Base-by-base conservation (phyloP, 2,329 filamentous ascomycete genomes). In the Dactylellina cionopaga region DNA sequence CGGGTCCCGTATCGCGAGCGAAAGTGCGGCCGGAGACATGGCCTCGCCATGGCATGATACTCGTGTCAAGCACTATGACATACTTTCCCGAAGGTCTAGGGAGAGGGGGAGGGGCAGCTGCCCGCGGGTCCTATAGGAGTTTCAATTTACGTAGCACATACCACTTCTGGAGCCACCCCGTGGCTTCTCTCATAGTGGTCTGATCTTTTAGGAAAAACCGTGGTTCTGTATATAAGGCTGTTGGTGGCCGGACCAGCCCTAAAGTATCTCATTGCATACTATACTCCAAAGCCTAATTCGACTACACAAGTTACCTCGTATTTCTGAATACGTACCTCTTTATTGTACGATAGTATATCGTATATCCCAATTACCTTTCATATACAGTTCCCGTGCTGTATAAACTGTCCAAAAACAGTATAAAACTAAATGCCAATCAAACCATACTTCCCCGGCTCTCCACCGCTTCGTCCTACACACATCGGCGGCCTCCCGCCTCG, bases 161-260 rank as follows among this genome's bases (percentile, higher is more conserved):
- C 55, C 35, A 9, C 46, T 27, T 56, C 44, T 64, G 41, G 25
- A 47, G 15, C 6, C 27, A 41, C 59, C 43, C 60, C 52, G 59
- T 64, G 54, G 59, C 55, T 24, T 27, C 33, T 41, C 51, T 46
- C 47, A 72, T 59, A 65, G 68, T 72, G 68, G 68, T 59, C 68
- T 72, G 68, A 72, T 41, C 47, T 72, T 27, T 55, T n/a, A n/a
- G n/a, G n/a, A n/a, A n/a, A 58, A 49, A 44, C 47, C 46, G 35
- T 59, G 63, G 54, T 68, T 60, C 47, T 59, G 59, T 72, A 72
- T 72, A 72, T 72, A 72, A 72, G 68, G 56, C 65, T 65, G 52
- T 54, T 27, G 22, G 58, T 39, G 44, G 65, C 68, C 68, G 47
- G 46, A 25, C 52, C 52, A 46, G 47, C 37, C 56, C 41, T 59